Evolutionary conservation across 2,329 filamentous ascomycete genomes (phyloP).

Genomic region (Pseudogymnoascus sp.): DNA sequence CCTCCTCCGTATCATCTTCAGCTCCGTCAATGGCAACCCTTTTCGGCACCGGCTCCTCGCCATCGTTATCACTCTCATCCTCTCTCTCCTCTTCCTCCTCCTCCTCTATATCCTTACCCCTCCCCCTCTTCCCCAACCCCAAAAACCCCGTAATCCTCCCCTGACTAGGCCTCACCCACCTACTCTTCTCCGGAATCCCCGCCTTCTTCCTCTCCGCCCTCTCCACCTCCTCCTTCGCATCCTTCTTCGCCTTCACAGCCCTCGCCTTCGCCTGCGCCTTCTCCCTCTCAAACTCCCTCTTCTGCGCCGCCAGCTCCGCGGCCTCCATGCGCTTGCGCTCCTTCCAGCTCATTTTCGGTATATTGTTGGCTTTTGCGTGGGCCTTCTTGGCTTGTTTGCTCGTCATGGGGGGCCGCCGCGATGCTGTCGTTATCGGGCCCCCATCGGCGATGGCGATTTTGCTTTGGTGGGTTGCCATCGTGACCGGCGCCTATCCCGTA

Average conservation of each 20-base stretch:
- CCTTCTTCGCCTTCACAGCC: slow-evolving; percentile 45
- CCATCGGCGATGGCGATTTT: slow-evolving; percentile 2
- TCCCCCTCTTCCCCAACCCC: slow-evolving; percentile 18
- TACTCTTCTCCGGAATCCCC: slow-evolving; percentile 43
- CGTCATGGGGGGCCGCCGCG: slow-evolving; percentile 33
- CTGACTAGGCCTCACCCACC: slow-evolving; percentile 44
- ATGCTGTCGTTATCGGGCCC: not conserved
- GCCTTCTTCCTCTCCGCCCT: slow-evolving; percentile 41
- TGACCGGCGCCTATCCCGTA: not conserved
- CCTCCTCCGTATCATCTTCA: not conserved
- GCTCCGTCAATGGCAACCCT: not conserved
- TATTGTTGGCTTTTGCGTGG: slow-evolving; percentile 35
- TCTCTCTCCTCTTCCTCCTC: not conserved
- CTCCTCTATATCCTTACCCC: slow-evolving; percentile 10
- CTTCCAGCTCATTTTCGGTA: slow-evolving; percentile 34
- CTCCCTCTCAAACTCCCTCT: slow-evolving; percentile 45
- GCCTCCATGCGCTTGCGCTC: slow-evolving; percentile 31
- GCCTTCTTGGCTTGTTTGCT: slow-evolving; percentile 40
- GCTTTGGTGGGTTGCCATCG: not conserved
- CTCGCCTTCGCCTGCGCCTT: slow-evolving; percentile 40
- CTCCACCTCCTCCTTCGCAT: slow-evolving; percentile 42
- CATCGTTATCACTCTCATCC: not conserved
- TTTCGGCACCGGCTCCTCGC: not conserved
- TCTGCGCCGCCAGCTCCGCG: slow-evolving; percentile 29
- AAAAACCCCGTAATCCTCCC: slow-evolving; percentile 48